Base-by-base conservation (phyloP, 495 filamentous ascomycete genomes). In the Penicillium dipodomyicola region DNA sequence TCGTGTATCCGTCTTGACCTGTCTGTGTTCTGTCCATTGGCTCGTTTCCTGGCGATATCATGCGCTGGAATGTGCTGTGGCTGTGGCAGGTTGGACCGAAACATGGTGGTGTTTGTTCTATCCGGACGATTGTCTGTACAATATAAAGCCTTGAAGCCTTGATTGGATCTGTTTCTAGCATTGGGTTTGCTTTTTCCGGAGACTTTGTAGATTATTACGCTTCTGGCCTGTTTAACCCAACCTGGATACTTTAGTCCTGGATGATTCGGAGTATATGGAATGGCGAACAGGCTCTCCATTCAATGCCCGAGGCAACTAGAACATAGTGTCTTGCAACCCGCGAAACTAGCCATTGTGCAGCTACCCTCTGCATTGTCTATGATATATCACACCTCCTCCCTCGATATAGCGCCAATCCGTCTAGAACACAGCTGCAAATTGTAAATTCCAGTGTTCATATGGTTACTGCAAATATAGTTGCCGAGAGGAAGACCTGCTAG, bases 91-190 rank as follows among this genome's bases (percentile, higher is more conserved):
- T 54, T 17, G 30, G 33, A 23, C 32, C 29, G 42, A 27, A 30
- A 10, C 33, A 39, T 40, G 29, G 15, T n/a, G 32, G 50, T 25
- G 9, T 10, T 32, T 43, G 6, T 29, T 54, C 14, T 47, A 54
- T 54, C 32, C 10, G 7, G 52, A 54, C 52, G 3, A 20, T 42
- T 39, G 52, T 54, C 52, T 54, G 52, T 54, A 54, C 22, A 54
- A 47, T 54, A 54, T 35, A 29, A 54, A 52, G 42, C 32, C 32
- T 54, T 54, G n/a, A 54, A 52, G 42, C 32, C 32, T 54, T 54
- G n/a, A 54, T 37, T 54, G 42, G 40, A 54, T 47, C 15, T 46
- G 23, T 47, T 19, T 14, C 42, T 47, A 33, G 33, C 15, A 54
- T 54, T 39, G 27, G 30, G 39, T 19, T 40, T 27, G 6, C 4